These are phyloP conservation scores for Alternaria sp. DNA, from an alignment of 2,329 filamentous ascomycete genomes.

Conservation along the genomic window DNA sequence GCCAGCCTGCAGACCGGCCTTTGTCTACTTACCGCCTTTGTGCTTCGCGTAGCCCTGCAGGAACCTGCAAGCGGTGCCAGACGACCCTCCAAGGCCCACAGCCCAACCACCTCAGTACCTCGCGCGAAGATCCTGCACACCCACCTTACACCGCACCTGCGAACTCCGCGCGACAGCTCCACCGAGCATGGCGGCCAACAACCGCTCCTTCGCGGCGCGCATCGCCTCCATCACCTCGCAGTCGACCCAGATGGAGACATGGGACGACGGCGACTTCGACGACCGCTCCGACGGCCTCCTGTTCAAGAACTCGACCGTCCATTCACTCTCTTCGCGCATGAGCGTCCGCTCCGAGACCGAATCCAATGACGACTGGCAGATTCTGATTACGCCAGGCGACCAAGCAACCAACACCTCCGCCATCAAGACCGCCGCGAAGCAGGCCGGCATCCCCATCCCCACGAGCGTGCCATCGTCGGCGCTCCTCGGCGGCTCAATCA, in stretches of 20 bases:
- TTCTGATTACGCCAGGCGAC: constrained; percentile 84
- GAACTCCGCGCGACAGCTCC: constrained; percentile 19
- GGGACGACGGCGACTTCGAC: constrained; percentile 59
- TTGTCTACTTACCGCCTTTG: constrained; percentile 9
- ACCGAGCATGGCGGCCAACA: constrained; percentile 38
- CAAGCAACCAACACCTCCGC: constrained; percentile 83
- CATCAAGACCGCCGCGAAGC: constrained; percentile 78
- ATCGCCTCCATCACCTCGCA: constrained; percentile 61
- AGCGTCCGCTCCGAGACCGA: constrained; percentile 83
- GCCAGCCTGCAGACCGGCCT: constrained; percentile 8
- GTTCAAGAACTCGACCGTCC: constrained; percentile 72
- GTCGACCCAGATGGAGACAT: constrained; percentile 69
- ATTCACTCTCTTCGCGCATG: constrained; percentile 80
- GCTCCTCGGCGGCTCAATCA: constrained; percentile 90
- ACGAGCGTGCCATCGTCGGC: constrained; percentile 86
- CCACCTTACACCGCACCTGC: constrained; percentile 24
- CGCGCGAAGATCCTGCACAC: constrained; percentile 14
- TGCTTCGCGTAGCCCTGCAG: constrained; percentile 11
- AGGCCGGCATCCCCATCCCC: constrained; percentile 90
- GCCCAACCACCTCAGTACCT: constrained; percentile 8
- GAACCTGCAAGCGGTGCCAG: constrained; percentile 7
- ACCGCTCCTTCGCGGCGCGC: constrained; percentile 49
- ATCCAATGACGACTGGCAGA: constrained; percentile 83
- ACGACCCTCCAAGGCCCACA: constrained; percentile 11
- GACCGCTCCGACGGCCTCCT: constrained; percentile 66